Base-by-base conservation (phyloP, 2,329 filamentous ascomycete genomes). In the Colletotrichum lupini region DNA sequence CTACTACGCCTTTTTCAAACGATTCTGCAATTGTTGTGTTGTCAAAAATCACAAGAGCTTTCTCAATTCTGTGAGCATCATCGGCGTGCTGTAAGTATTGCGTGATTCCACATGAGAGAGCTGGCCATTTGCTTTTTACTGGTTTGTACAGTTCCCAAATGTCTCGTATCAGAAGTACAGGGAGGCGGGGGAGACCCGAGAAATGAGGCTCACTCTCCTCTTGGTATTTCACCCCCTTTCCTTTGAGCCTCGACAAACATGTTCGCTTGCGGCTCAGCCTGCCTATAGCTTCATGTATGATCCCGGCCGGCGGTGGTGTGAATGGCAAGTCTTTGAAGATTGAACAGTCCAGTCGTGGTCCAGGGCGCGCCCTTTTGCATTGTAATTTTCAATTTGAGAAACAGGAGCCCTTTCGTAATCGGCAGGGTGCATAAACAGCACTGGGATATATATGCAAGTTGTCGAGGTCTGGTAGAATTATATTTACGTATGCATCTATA, bases 1-100 rank as follows among this genome's bases (percentile, higher is more conserved):
- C 59, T 69, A 61, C 35, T 46, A 28, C 28, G 26, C n/a, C 53
- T 57, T 28, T 9, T 64, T 69, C 55, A 57, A 42, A 57, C 26
- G 63, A n/a, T 60, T 57, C 4, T 16, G 26, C 28, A 32, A 52
- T 59, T 64, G 53, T 22, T 64, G 32, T 49, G 24, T 49, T n/a
- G 7, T 24, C 24, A 49, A 37, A 65, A 52, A 65, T 57, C 28
- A 58, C 14, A 37, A 57, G 57, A 19, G n/a, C 7, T 11, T 3
- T 8, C n/a, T 7, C 14, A 28, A 6, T 26, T 24, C 61, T 28
- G 16, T 22, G 9, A 37, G 22, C 9, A 55, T 37, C 30, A 37
- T 55, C 49, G 30, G 61, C 35, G 8, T 9, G 19, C 49, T 64
- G 28, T 30, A 26, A 64, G 22, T 26, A 35, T 4, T 24, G 14